phyloP scores from a whole-genome alignment of 768 basidiomycete genomes.

The Clitopilus hobsonii region DNA sequence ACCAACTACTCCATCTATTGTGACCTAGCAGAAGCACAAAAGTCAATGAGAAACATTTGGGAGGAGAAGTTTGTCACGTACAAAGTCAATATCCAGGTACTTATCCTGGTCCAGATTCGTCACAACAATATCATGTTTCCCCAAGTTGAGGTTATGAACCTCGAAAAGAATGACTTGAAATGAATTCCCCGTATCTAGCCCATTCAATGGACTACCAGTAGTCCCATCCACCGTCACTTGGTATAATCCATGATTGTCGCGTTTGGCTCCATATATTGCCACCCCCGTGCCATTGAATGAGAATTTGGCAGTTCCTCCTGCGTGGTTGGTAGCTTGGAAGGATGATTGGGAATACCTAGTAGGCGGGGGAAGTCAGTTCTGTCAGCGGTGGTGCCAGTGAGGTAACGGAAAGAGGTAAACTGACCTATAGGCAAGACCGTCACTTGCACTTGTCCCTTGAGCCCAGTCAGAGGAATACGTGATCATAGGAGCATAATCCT shows the following conservation, averaged over 20 bases:
- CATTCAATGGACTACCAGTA: slow-evolving; percentile 6
- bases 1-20: slow-evolving; percentile 13
- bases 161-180: not conserved
- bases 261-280: slow-evolving; percentile 34
- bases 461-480: not conserved
- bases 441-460: not conserved
- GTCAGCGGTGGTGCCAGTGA: not conserved
- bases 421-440: not conserved
- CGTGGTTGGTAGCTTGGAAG: slow-evolving; percentile 22
- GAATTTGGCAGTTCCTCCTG: slow-evolving; percentile 22
- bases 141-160: slow-evolving; percentile 6
- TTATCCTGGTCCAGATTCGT: slow-evolving; percentile 12
- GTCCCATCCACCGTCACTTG: slow-evolving; percentile 17
- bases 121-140: slow-evolving; percentile 14
- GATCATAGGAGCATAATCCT: slow-evolving; percentile 1
- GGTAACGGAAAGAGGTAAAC: not conserved
- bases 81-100: slow-evolving; percentile 37
- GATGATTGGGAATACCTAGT: slow-evolving; percentile 2
- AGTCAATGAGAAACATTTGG: not conserved
- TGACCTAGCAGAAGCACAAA: slow-evolving; percentile 13
- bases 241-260: slow-evolving; percentile 31
- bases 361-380: too few species aligned
- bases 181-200: not conserved
- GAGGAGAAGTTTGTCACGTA: slow-evolving; percentile 13
- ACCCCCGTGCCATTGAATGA: slow-evolving; percentile 34